phyloP scores from a whole-genome alignment of 148 eudicot species.

The Dysphania ambrosioides region DNA sequence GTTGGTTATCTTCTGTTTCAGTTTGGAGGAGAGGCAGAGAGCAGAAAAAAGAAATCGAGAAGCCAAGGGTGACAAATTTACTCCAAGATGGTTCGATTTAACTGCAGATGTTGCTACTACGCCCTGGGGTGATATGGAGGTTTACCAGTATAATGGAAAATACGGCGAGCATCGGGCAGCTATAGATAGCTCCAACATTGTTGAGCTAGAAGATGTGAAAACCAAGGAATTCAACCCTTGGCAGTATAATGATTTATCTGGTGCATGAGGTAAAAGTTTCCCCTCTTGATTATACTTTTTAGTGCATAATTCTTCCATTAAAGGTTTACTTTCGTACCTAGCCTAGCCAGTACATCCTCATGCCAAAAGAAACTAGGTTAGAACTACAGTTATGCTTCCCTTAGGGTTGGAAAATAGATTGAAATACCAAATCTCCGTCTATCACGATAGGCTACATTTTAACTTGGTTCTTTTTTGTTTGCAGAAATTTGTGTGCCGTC shows the following conservation, averaged over 20 bases:
- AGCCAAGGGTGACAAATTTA: conserved; percentile 55
- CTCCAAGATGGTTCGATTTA: conserved; percentile 66
- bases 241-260: conserved; percentile 57
- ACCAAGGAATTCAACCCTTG: conserved; percentile 70
- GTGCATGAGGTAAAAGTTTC: conserved; percentile 33
- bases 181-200: conserved; percentile 36
- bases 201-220: conserved; percentile 34
- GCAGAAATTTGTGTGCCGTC: no score
- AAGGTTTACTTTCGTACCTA: not conserved
- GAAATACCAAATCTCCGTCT: no score
- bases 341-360: not conserved
- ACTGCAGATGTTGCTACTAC: conserved; percentile 59
- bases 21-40: conserved; percentile 83
- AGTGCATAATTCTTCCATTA: not conserved
- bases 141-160: conserved; percentile 66
- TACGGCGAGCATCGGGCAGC: conserved; percentile 51
- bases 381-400: no score
- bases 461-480: no score
- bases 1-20: conserved; percentile 18
- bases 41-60: conserved; percentile 75
- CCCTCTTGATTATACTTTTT: not conserved
- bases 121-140: conserved; percentile 89
- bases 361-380: not conserved
- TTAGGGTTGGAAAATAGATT: no score
- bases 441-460: no score